Evolutionary conservation across 805 yeast species (phyloP).

Genomic region (Blastobotrys mokoenaii): DNA sequence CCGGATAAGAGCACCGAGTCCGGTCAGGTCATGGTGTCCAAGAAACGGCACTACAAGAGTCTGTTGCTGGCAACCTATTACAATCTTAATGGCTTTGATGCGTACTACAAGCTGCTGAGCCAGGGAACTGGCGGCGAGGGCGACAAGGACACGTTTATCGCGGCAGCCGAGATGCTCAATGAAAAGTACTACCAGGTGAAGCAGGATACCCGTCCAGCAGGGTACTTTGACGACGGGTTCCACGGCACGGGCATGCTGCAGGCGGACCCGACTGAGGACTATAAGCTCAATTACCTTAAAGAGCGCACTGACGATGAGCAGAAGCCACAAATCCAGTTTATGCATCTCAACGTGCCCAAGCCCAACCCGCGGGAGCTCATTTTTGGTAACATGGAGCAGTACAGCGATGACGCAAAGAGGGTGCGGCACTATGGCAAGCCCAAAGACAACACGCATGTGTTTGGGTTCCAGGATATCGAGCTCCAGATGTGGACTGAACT

Average conservation of each 20-base stretch:
- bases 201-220: constrained; percentile 31
- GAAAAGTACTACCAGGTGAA: constrained; percentile 50
- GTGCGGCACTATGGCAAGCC: constrained; percentile 51
- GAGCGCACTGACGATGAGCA: constrained; percentile 7
- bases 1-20: constrained; percentile 66
- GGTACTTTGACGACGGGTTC: constrained; percentile 33
- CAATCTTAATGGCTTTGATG: constrained; percentile 53
- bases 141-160: constrained; percentile 69
- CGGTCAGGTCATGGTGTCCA: constrained; percentile 56
- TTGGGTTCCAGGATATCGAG: constrained; percentile 9
- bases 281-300: constrained; percentile 14
- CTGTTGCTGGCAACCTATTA: constrained; percentile 55
- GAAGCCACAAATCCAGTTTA: constrained; percentile 31
- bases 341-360: constrained; percentile 63
- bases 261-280: constrained; percentile 59
- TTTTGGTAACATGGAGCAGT: too few relatives aligned
- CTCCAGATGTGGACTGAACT: constrained; percentile 14
- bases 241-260: constrained; percentile 72
- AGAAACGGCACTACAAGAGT: constrained; percentile 47
- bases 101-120: constrained; percentile 50
- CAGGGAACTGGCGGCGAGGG: constrained; percentile 69
- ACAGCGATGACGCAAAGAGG: constrained; percentile 33
- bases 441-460: constrained; percentile 2
- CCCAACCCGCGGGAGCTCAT: constrained; percentile 49
- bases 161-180: constrained; percentile 56